A percentile compares a stretch with the other conserved stretches of the same genome.
phyloP scores from a whole-genome alignment of 768 basidiomycete genomes.

The Xerocomellus dryophilus region DNA sequence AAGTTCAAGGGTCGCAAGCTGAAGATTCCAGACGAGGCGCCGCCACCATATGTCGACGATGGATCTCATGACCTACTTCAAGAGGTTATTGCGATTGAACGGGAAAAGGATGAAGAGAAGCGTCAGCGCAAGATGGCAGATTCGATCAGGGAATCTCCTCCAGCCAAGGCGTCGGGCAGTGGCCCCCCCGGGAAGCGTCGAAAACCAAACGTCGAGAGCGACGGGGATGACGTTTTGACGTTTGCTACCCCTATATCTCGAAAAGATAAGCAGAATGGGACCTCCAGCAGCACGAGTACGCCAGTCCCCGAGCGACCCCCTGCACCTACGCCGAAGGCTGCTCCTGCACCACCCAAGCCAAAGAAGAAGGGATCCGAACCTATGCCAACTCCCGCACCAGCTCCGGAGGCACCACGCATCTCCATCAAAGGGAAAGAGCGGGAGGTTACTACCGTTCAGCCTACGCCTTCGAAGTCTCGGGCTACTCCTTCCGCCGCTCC shows the following conservation, averaged over 20 bases:
- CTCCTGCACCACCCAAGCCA: conserved; percentile 31
- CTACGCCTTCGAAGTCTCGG: conserved; percentile 40
- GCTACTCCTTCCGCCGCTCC: conserved; percentile 42
- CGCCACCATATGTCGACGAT: conserved; percentile 71
- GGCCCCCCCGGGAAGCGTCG: conserved; percentile 55
- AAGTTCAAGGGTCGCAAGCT: conserved; percentile 44
- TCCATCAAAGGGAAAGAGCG: conserved; percentile 76
- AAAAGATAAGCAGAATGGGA: conserved; percentile 39
- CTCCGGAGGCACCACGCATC: conserved; percentile 31
- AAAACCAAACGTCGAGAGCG: conserved; percentile 45
- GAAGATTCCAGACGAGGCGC: conserved; percentile 46
- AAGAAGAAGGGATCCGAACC: conserved; percentile 44
- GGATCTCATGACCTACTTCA: conserved; percentile 79
- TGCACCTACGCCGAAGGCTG: conserved; percentile 24
- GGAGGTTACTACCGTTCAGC: conserved; percentile 40
- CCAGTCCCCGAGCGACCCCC: conserved; percentile 38
- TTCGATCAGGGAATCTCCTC: conserved; percentile 37
- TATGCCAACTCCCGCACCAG: conserved; percentile 16
- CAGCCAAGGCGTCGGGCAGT: conserved; percentile 37
- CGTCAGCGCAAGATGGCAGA: conserved; percentile 45
- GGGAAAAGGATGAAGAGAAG: conserved; percentile 51
- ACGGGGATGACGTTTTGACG: conserved; percentile 59
- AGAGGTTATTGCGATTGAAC: conserved; percentile 79
- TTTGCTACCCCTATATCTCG: conserved; percentile 58
- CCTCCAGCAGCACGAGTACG: conserved; percentile 40